Evolutionary conservation across 140 eudicot species (phyloP).

Genomic region (Artemisia princeps): DNA sequence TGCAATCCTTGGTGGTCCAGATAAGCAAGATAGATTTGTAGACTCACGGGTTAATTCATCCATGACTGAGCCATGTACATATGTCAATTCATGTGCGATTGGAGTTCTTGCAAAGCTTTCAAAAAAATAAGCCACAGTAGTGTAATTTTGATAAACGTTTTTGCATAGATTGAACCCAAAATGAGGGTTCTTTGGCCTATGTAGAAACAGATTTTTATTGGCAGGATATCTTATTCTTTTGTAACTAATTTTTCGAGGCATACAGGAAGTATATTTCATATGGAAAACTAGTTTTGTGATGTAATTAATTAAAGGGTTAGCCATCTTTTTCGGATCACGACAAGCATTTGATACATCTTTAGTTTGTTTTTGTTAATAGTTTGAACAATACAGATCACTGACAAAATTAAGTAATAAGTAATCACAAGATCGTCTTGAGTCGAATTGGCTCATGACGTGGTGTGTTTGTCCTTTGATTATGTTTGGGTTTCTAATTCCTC

Average conservation of each 20-base stretch:
- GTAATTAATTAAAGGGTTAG: background rate
- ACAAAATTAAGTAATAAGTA: background rate
- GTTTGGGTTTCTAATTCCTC: too few relatives aligned
- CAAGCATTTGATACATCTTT: background rate
- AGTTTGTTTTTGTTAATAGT: background rate
- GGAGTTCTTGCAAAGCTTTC: conserved; percentile 64
- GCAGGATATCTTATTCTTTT: background rate
- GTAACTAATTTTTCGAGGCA: conserved; percentile 8
- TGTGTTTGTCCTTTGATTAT: background rate
- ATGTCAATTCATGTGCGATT: conserved; percentile 52
- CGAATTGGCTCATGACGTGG: background rate
- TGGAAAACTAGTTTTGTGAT: conserved; percentile 13
- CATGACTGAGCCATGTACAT: conserved; percentile 70
- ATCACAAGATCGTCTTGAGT: background rate
- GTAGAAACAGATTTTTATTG: background rate
- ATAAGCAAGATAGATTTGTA: conserved; percentile 40
- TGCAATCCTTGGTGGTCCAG: conserved; percentile 84
- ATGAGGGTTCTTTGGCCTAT: background rate
- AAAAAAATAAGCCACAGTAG: conserved; percentile 14
- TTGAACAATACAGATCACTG: background rate
- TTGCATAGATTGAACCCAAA: background rate
- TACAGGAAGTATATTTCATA: conserved; percentile 12
- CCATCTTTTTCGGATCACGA: background rate
- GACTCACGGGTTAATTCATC: conserved; percentile 48
- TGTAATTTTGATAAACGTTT: background rate